These are phyloP conservation scores for Zymoseptoria passerinii DNA, from an alignment of 2,329 filamentous ascomycete species.

Conservation along the genomic window DNA sequence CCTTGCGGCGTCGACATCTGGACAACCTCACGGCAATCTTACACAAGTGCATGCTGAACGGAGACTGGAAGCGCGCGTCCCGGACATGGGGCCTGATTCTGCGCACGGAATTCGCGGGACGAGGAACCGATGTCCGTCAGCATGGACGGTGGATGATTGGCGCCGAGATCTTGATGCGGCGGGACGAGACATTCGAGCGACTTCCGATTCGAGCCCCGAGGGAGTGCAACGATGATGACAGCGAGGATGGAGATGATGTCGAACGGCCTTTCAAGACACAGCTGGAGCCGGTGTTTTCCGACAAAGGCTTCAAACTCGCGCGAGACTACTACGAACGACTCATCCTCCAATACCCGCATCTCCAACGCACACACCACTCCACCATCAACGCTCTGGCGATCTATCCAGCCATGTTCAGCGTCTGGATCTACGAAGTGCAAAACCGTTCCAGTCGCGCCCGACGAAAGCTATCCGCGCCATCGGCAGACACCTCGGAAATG, in stretches of 20 bases:
- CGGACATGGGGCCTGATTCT: conserved; percentile 68
- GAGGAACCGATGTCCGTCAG: conserved; percentile 58
- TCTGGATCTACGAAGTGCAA: conserved; percentile 71
- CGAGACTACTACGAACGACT: conserved; percentile 68
- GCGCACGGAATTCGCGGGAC: conserved; percentile 50
- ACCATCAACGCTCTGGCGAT: conserved; percentile 63
- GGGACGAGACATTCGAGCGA: conserved; percentile 14
- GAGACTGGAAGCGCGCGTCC: conserved; percentile 63
- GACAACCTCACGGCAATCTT: conserved; percentile 60
- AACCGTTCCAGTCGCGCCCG: conserved; percentile 46
- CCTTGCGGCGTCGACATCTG: conserved; percentile 49
- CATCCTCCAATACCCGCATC: conserved; percentile 67
- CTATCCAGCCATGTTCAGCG: conserved; percentile 69
- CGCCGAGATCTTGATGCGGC: conserved; percentile 70
- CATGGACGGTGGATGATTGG: conserved; percentile 73
- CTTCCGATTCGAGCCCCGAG: conserved; percentile 1
- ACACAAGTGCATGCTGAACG: conserved; percentile 61
- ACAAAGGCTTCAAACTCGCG: conserved; percentile 48
- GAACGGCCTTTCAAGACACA: background rate
- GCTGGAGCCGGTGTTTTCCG: conserved; percentile 10
- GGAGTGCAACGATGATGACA: conserved; percentile 1
- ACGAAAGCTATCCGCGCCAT: conserved; percentile 6
- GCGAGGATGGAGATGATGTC: conserved; percentile 7
- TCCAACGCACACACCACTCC: conserved; percentile 47
- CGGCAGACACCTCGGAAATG: background rate